These are phyloP conservation scores for Zoysia matrella DNA, from an alignment of 202 grass and related monocot genomes.

Conservation along the genomic window DNA sequence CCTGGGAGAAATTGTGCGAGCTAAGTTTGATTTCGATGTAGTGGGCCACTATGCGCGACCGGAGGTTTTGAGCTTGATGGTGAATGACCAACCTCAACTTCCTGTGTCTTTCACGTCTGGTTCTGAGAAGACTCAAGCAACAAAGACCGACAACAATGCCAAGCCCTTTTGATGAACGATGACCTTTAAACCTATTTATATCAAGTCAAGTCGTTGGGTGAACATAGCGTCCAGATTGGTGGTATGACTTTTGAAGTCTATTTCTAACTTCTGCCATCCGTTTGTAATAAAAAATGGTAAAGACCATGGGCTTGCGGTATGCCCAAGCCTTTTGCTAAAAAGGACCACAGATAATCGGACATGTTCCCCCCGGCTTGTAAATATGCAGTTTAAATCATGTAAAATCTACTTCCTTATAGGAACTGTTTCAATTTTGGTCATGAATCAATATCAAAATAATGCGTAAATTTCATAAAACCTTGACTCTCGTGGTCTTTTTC, in stretches of 20 bases:
- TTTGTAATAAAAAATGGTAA: background rate
- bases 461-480: too few relatives aligned
- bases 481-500: too few relatives aligned
- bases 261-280: background rate
- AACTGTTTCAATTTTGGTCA: too few relatives aligned
- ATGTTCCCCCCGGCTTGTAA: too few relatives aligned
- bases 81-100: conserved; percentile 62
- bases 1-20: conserved; percentile 65
- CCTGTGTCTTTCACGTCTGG: conserved; percentile 65
- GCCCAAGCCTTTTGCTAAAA: background rate
- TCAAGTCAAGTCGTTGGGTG: background rate
- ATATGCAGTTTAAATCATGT: too few relatives aligned
- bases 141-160: conserved; percentile 24
- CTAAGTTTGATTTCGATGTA: conserved; percentile 80
- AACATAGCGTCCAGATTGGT: background rate
- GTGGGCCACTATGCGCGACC: conserved; percentile 75
- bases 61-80: conserved; percentile 65
- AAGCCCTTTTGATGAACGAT: conserved; percentile 28
- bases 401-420: too few relatives aligned
- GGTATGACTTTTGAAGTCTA: background rate
- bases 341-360: background rate
- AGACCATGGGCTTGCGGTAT: background rate
- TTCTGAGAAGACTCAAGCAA: conserved; percentile 29
- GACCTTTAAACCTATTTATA: background rate
- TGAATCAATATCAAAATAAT: too few relatives aligned